Conservation (phyloP, 2,329 filamentous ascomycete species). For the Thermoascus crustaceus region DNA sequence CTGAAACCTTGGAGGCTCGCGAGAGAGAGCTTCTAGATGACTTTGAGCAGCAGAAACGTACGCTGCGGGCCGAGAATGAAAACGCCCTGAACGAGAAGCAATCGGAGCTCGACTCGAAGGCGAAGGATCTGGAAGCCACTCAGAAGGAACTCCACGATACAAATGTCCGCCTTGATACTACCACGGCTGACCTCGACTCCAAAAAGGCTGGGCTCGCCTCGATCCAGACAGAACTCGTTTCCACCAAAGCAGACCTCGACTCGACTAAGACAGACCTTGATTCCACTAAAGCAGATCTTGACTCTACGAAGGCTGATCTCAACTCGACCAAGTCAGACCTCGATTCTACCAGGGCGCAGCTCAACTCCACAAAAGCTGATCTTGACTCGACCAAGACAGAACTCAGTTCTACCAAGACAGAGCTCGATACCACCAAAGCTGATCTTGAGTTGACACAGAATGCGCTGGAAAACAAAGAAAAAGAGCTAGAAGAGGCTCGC, state of each 20-base stretch:
- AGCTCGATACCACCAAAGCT: slow-evolving; percentile 9
- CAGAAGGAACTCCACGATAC: slow-evolving; percentile 23
- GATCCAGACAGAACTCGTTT: slow-evolving; percentile 10
- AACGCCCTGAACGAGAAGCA: slow-evolving; percentile 17
- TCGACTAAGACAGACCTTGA: slow-evolving; percentile 10
- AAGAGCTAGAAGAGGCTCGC: slow-evolving; percentile 25
- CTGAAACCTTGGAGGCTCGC: slow-evolving; percentile 28
- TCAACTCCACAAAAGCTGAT: slow-evolving; percentile 7
- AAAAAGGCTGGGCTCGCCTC: slow-evolving; percentile 19
- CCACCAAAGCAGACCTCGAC: slow-evolving; percentile 8
- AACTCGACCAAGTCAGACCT: slow-evolving; percentile 10
- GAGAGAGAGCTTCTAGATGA: slow-evolving; percentile 38
- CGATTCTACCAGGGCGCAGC: slow-evolving; percentile 8
- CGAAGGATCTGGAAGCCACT: slow-evolving; percentile 27
- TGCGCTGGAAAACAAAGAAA: slow-evolving; percentile 19
- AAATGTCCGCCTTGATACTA: slow-evolving; percentile 19
- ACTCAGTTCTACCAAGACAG: slow-evolving; percentile 10
- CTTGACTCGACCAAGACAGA: slow-evolving; percentile 11
- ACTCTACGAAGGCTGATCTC: slow-evolving; percentile 7
- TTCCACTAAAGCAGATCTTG: slow-evolving; percentile 7
- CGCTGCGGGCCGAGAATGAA: slow-evolving; percentile 27
- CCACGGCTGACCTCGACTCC: slow-evolving; percentile 18
- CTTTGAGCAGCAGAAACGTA: slow-evolving; percentile 1
- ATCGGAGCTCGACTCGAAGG: slow-evolving; percentile 21
- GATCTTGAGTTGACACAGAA: slow-evolving; percentile 8